Base-by-base conservation (phyloP, 106 monocot genomes). In the Gastrodia elata region DNA sequence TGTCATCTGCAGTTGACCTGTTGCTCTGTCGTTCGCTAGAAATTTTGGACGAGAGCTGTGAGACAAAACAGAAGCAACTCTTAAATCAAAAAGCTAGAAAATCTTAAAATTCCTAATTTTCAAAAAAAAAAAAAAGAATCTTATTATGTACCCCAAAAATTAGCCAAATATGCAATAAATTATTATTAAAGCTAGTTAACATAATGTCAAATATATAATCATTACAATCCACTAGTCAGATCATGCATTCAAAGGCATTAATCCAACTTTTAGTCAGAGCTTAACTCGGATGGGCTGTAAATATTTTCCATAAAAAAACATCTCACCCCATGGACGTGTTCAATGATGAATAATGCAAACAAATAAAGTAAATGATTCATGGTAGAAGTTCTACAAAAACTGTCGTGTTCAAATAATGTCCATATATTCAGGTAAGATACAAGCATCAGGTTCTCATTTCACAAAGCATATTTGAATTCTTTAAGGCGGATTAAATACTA, bases 11-110 rank as follows among this genome's bases (percentile, higher is more conserved):
- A 20, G 76, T 22, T 39, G 71, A 58, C 32, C 27, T 9, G 20
- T 44, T 75, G 52, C 26, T 75, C 74, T 77, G 76, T 46, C 77
- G 82, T 64, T 87, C 82, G 33, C 28, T 71, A 26, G 14, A 26
- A 32, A 70, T 75, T 86, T 73, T 86, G 8, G 26, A 43, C 6
- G 68, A 73, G 24, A 68, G 74, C 85, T 89, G 78, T 27, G 20
- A 24, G 13, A 24, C 4, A 10, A 77, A 37, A 69, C 79, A 37
- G 30, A 64, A 8, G 32, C 18, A 70, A 14, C 27, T 11, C 25
- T 35, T 39, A 0, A 55, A 74, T 61, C 72, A 67, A 72, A 42
- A n/a, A 78, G n/a, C 11, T 40, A 15, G 22, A 41, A 59, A 71
- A 38, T 37, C 7, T 15, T 28, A 34, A 35, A 65, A 65, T 14